Evolutionary conservation across 257 asterid species (phyloP).

Genomic region (Anisodus tanguticus): DNA sequence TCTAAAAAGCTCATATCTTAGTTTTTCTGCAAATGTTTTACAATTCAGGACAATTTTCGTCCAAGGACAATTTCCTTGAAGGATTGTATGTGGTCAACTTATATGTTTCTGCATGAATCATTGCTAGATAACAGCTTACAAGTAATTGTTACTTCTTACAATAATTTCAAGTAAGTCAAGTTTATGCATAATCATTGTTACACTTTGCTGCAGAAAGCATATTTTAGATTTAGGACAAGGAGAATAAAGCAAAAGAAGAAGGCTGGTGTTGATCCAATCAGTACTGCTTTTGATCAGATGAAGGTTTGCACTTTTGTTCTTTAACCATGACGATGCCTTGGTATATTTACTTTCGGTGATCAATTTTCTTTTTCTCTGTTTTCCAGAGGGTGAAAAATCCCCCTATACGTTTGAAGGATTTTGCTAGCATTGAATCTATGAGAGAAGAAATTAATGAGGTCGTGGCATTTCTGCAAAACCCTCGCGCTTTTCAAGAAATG

Average conservation of each 20-base stretch:
- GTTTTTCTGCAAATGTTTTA: constrained; percentile 19
- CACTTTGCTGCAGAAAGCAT: constrained; percentile 67
- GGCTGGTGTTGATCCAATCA: constrained; percentile 89
- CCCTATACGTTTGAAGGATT: constrained; percentile 86
- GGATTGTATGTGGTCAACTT: neutral
- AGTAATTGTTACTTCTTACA: constrained; percentile 20
- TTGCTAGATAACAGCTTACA: neutral
- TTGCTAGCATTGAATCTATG: constrained; percentile 94
- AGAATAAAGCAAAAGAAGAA: constrained; percentile 57
- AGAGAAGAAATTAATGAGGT: constrained; percentile 96
- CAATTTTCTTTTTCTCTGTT: constrained; percentile 35
- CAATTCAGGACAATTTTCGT: neutral
- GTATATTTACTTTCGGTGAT: constrained; percentile 21
- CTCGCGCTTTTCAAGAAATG: constrained; percentile 91
- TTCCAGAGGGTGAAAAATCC: constrained; percentile 92
- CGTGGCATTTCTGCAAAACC: constrained; percentile 92
- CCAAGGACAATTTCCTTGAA: constrained; percentile 16
- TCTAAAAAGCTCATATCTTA: neutral
- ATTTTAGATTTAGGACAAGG: constrained; percentile 50
- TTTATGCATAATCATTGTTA: constrained; percentile 23
- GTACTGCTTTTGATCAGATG: constrained; percentile 97
- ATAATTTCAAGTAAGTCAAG: neutral
- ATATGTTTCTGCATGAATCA: constrained; percentile 9
- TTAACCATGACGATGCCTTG: constrained; percentile 11
- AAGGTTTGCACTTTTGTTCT: constrained; percentile 59